A percentile compares a stretch with the other conserved stretches of the same genome.
Conservation (phyloP, 768 basidiomycete genomes). For the Boletus huronensis region DNA sequence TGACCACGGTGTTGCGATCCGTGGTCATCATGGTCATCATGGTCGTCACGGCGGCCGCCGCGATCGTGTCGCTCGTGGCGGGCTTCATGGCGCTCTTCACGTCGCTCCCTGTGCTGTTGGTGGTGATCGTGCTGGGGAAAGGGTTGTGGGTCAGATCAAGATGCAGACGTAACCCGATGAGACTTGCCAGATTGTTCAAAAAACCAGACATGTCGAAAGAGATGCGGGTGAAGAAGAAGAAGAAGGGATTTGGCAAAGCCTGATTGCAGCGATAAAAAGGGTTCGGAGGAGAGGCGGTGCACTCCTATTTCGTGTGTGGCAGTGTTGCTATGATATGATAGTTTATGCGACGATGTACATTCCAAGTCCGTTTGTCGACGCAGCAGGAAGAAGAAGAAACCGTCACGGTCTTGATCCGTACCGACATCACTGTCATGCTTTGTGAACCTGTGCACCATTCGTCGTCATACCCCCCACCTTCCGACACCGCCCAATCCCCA, state of each 20-base stretch:
- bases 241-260: too few relatives aligned
- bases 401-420: background rate
- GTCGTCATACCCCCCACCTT: background rate
- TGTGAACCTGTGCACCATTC: constrained; percentile 9
- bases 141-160: background rate
- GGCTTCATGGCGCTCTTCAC: constrained; percentile 9
- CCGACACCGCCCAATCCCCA: constrained; percentile 64
- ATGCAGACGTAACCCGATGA: too few relatives aligned
- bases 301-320: background rate
- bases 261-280: constrained; percentile 2
- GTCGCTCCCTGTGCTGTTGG: constrained; percentile 11
- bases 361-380: background rate
- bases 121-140: background rate
- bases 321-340: too few relatives aligned
- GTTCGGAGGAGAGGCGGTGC: background rate
- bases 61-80: constrained; percentile 5
- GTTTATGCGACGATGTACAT: background rate
- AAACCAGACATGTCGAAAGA: constrained; percentile 15
- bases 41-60: background rate
- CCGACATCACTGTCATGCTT: background rate
- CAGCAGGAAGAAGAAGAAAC: background rate
- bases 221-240: background rate
- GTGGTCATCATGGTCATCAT: background rate
- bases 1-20: constrained; percentile 1
- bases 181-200: background rate